Base-by-base conservation (phyloP, 1,139 yeast genomes). In the Blastobotrys niveus region DNA sequence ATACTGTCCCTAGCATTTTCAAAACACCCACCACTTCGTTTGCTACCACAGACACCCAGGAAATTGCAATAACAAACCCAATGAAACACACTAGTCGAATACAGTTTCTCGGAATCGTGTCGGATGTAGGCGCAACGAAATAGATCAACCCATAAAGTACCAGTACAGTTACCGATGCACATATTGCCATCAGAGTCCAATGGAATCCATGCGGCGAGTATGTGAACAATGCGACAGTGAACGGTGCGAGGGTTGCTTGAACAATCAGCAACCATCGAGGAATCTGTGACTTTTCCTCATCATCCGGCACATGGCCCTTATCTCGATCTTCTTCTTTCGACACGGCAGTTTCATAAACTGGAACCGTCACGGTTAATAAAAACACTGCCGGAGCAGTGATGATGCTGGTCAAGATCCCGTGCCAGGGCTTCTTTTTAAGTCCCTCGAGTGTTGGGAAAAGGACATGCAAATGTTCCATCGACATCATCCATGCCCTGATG, bases 41-140 rank as follows among this genome's bases (percentile, higher is more conserved):
- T 0, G 96, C 95, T 45, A 86, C 77, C 1, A 76, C 60, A 0
- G 94, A 76, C 15, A 88, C 82, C 82, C 93, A 84, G 5, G 77
- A 64, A 5, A 89, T 71, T 2, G 95, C 74, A 12, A 80, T 64
- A 0, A 76, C 50, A 56, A 91, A 89, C 0, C 96, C 96, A 6
- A 57, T 26, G 34, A 65, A 52, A 5, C 65, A 55, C 19, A 57
- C 40, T 22, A 40, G 34, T 17, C 50, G 52, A 38, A 47, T 29
- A 2, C 34, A 25, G 2, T n/a, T 15, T 24, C 38, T 21, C 4
- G 48, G 48, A 3, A 20, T n/a, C 5, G 5, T 1, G 10, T 10
- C 20, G 3, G 26, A 3, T 2, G 21, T 9, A 6, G 34, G 38
- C 12, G 12, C 12, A 8, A 40, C 14, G 12, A 5, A 20, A 15